Conservation (phyloP, 768 basidiomycete species). For the Guyanaporus albipodus region DNA sequence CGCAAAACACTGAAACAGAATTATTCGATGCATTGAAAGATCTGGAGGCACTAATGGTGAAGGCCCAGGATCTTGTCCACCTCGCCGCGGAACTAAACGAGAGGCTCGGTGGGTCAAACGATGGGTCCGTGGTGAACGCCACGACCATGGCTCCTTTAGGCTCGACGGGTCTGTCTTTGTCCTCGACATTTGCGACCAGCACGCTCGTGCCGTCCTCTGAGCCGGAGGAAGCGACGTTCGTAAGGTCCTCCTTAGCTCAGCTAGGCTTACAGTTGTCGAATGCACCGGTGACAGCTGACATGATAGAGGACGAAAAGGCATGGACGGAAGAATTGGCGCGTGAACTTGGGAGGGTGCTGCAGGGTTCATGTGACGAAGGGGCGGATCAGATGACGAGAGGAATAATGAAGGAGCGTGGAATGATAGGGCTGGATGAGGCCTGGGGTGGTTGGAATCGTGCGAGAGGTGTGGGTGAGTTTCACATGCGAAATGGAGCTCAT, state of each 20-base stretch:
- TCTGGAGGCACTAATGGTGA: constrained; percentile 84
- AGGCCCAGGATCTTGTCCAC: constrained; percentile 89
- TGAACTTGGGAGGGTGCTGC: constrained; percentile 76
- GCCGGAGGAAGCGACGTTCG: constrained; percentile 82
- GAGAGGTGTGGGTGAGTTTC: constrained; percentile 69
- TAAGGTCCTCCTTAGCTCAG: constrained; percentile 85
- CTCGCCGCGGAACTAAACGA: constrained; percentile 87
- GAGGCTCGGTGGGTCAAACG: constrained; percentile 53
- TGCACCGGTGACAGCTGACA: constrained; percentile 82
- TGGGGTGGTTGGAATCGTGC: constrained; percentile 97
- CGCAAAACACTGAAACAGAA: constrained; percentile 56
- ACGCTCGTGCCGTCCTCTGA: constrained; percentile 45
- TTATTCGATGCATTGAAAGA: constrained; percentile 80
- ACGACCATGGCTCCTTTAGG: constrained; percentile 14
- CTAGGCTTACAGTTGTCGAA: constrained; percentile 77
- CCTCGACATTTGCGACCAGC: constrained; percentile 23
- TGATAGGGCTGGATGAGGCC: constrained; percentile 86
- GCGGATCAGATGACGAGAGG: constrained; percentile 36
- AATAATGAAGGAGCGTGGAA: constrained; percentile 74
- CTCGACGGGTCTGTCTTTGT: constrained; percentile 19
- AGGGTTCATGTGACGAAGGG: constrained; percentile 33
- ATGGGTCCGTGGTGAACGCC: constrained; percentile 3
- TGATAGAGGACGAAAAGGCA: constrained; percentile 74
- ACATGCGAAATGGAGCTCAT: background rate
- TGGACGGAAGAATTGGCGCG: constrained; percentile 80